Percentiles rank a stretch among this genome's conserved stretches.
These are phyloP conservation scores for Metarhizium album DNA, from an alignment of 2,329 filamentous ascomycete genomes.

Conservation along the genomic window DNA sequence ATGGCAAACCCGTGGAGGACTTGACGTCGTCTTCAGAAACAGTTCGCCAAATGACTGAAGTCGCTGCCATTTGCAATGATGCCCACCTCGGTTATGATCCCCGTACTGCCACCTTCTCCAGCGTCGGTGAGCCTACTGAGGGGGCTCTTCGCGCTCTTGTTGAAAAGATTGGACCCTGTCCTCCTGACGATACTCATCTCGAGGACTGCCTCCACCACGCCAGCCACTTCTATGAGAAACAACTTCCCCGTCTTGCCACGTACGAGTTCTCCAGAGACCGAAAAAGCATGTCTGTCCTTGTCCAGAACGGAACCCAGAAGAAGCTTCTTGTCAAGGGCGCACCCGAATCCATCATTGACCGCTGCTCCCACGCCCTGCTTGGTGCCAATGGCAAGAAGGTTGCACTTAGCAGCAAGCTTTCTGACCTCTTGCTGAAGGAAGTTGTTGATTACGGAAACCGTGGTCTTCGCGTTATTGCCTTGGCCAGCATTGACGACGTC, in stretches of 20 bases:
- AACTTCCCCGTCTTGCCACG: constrained; percentile 65
- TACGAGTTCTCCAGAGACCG: constrained; percentile 96
- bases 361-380: constrained; percentile 72
- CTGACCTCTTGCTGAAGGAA: constrained; percentile 62
- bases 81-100: constrained; percentile 72
- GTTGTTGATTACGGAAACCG: constrained; percentile 83
- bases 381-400: constrained; percentile 72
- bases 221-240: constrained; percentile 74
- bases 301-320: constrained; percentile 57
- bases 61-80: constrained; percentile 78
- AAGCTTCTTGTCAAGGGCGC: constrained; percentile 93
- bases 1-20: constrained; percentile 59
- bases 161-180: constrained; percentile 85
- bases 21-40: constrained; percentile 63
- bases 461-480: constrained; percentile 87
- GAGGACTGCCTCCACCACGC: constrained; percentile 65
- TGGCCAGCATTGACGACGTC: constrained; percentile 75
- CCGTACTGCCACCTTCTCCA: constrained; percentile 63
- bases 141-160: constrained; percentile 82
- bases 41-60: constrained; percentile 64
- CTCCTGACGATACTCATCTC: constrained; percentile 41
- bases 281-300: constrained; percentile 98
- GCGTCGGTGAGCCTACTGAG: constrained; percentile 89
- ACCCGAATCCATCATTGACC: constrained; percentile 85
- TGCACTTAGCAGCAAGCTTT: constrained; percentile 57